A percentile compares a stretch with the other conserved stretches of the same genome.
Evolutionary conservation across 257 asterid genomes (phyloP).

Genomic region (Solanum habrochaites): DNA sequence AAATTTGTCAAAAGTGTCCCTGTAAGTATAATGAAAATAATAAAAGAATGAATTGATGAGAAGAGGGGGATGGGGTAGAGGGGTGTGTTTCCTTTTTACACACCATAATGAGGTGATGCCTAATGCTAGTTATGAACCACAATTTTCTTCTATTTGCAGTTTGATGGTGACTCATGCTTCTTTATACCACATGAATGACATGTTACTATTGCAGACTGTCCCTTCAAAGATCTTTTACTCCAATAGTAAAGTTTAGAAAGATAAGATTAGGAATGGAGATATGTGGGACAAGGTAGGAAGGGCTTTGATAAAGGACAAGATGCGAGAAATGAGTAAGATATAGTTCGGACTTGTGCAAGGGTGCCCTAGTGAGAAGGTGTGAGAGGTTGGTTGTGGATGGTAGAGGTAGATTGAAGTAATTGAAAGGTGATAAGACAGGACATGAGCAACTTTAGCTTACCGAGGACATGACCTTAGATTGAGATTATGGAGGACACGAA

Average conservation of each 20-base stretch:
- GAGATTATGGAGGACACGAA: background rate
- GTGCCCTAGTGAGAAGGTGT: background rate
- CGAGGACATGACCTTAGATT: background rate
- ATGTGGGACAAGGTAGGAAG: background rate
- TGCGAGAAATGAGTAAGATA: background rate
- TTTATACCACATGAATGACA: background rate
- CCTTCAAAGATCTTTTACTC: background rate
- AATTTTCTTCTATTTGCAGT: background rate
- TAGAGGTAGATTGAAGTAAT: background rate
- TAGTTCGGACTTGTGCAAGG: background rate
- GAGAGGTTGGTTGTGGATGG: background rate
- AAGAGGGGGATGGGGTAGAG: background rate
- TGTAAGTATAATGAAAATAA: background rate
- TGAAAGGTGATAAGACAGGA: background rate
- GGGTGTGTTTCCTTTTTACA: background rate
- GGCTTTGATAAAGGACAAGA: background rate
- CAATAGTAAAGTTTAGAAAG: background rate
- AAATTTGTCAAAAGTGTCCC: background rate
- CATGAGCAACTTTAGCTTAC: background rate
- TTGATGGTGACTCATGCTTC: constrained; percentile 38
- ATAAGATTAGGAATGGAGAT: background rate
- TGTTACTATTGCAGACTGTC: background rate
- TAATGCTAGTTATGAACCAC: constrained; percentile 12
- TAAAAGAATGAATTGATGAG: background rate
- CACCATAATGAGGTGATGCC: background rate